A percentile compares a stretch with the other conserved stretches of the same genome.
phyloP scores from a whole-genome alignment of 1,284 basidiomycete species.

The Papiliotrema nemorosa region DNA sequence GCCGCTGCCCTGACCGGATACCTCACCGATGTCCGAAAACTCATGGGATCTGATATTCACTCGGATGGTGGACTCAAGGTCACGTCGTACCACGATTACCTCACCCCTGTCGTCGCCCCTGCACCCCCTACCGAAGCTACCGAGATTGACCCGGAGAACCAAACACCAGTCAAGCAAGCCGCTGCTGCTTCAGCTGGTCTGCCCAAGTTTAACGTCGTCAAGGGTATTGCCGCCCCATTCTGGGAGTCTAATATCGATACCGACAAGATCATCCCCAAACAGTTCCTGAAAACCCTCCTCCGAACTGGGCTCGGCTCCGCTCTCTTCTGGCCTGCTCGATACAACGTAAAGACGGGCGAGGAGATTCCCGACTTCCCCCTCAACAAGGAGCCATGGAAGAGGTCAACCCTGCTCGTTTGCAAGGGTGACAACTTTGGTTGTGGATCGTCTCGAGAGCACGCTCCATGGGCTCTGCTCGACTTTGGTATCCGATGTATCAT shows the following conservation, averaged over 20 bases:
- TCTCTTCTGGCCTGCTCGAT: constrained; percentile 79
- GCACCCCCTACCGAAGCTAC: constrained; percentile 54
- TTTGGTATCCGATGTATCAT: constrained; percentile 92
- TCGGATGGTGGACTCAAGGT: constrained; percentile 60
- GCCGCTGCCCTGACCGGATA: constrained; percentile 87
- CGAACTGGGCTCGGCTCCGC: constrained; percentile 87
- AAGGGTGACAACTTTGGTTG: constrained; percentile 93
- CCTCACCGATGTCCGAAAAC: constrained; percentile 83
- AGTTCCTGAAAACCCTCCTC: constrained; percentile 92
- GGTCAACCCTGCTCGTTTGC: constrained; percentile 80
- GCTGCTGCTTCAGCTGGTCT: constrained; percentile 57
- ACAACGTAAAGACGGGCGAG: constrained; percentile 68
- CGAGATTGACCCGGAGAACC: constrained; percentile 42
- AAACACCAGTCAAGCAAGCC: constrained; percentile 54
- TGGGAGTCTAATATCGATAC: constrained; percentile 92
- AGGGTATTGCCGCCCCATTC: constrained; percentile 83
- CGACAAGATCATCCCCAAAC: constrained; percentile 95
- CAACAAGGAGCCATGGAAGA: constrained; percentile 77
- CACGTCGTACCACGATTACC: constrained; percentile 66
- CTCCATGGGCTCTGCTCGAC: constrained; percentile 94
- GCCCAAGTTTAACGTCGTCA: constrained; percentile 72
- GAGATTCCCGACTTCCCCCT: constrained; percentile 82
- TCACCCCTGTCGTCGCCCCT: constrained; percentile 68
- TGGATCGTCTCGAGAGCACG: constrained; percentile 89
- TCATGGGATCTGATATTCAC: constrained; percentile 56